Evolutionary conservation across 768 basidiomycete genomes (phyloP), one percentile per base, ranked within the genome.

Genomic region (Gloeopeniophorella convolvens): DNA sequence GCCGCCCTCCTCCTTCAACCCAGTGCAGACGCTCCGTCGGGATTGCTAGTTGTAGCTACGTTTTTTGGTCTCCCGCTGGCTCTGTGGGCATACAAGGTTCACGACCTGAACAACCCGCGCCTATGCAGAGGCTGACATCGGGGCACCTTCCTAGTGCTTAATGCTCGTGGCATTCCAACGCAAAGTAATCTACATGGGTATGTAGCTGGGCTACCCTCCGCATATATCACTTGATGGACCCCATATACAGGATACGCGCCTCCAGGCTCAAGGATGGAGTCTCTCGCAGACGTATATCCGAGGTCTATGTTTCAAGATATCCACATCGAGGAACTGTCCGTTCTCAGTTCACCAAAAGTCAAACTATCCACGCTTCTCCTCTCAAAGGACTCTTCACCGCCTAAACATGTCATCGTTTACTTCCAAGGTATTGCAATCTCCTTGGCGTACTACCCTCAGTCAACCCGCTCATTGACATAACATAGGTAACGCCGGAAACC

Each of bases 401-500:
- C 59, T 10, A 28, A 54, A 5, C 59, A 59, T 0, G 64, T 69
- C 5, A 32, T 73, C n/a, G 36, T 73, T 11, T 70, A 68, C 44
- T 58, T 62, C 7, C 68, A 68, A 70, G 72, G 71, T 67, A 31
- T 23, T 0, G 41, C 28, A 9, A 49, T 50, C 20, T 33, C 13
- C n/a, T 13, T 18, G 27, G 15, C 12, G 18, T 2, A 5, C 13
- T 26, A 10, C 18, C 10, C 30, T 18, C 8, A 1, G n/a, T 21
- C 27, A 15, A 3, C 20, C 28, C 33, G 15, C 26, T 16, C 23
- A 32, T 39, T 3, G 13, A 18, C 5, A 5, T 6, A 10, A 18
- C 18, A 21, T 50, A 72, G 75, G 74, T n/a, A 78, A 78, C 51
- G 73, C 76, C 3, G 75, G 75, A 2, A 76, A 73, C 31, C 75